phyloP scores from a whole-genome alignment of 75 land plant genomes.

The Sequoiadendron giganteum region DNA sequence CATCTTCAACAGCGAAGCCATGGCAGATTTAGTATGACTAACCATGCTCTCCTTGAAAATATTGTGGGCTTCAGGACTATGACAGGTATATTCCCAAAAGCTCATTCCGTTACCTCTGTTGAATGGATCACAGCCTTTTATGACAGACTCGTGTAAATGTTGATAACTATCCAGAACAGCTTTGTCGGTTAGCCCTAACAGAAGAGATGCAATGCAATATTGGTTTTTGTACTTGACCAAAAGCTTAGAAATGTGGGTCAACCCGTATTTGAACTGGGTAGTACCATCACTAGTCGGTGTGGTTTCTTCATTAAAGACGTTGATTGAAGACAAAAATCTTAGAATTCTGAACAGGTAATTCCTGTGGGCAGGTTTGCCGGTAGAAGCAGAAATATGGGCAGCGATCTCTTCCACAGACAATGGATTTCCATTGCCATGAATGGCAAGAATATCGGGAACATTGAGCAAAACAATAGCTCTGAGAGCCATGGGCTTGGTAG shows the following conservation, averaged over 20 bases:
- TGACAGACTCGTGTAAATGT: conserved; percentile 9
- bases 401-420: background rate
- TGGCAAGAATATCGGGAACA: background rate
- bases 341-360: background rate
- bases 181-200: background rate
- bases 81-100: background rate
- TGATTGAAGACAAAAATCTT: background rate
- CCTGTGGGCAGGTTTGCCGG: background rate
- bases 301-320: background rate
- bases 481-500: background rate
- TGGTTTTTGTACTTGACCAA: background rate
- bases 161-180: conserved; percentile 8
- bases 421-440: background rate
- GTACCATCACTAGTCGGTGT: too few species aligned
- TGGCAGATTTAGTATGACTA: background rate
- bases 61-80: conserved; percentile 13
- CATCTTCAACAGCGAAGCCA: background rate
- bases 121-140: conserved; percentile 1
- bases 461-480: background rate
- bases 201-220: background rate
- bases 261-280: too few species aligned
- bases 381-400: background rate
- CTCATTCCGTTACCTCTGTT: conserved; percentile 14
- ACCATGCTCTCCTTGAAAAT: conserved; percentile 36
- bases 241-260: background rate